Evolutionary conservation across 2,329 filamentous ascomycete species (phyloP), one percentile per base, ranked within the genome.

Genomic region (Aphanocladium album): DNA sequence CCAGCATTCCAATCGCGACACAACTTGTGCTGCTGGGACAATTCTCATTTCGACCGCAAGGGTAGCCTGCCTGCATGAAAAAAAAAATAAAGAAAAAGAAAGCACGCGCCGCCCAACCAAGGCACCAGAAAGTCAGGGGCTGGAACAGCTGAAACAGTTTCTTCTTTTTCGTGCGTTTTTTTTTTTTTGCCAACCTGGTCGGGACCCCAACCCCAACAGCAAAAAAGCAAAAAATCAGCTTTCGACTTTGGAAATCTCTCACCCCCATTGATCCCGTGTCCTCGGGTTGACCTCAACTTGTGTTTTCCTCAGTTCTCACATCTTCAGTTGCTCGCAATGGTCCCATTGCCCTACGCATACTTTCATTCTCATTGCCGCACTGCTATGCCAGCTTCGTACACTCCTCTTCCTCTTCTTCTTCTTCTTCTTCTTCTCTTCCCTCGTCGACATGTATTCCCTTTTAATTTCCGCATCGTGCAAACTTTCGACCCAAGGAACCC

Each of bases 121-220:
- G 50, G 33, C n/a, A 41, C 5, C 23, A 54, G 21, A 43, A 27
- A 6, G 7, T 41, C 39, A 45, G 39, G 25, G 37, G 52, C 54
- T 47, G 30, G 33, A 37, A 39, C 30, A 57, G 43, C 54, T 57
- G 54, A 57, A 49, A 57, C 54, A n/a, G 19, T 39, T 35, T 57
- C 54, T 57, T 39, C 54, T 57, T 39, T 14, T 30, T 27, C 53
- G 41, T 23, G n/a, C n/a, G n/a, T n/a, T n/a, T n/a, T n/a, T n/a
- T n/a, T n/a, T n/a, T n/a, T n/a, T 46, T 55, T 45, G 23, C 8
- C 2, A 21, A 11, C 49, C 49, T 17, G n/a, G 30, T 14, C 33
- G 12, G 30, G 6, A 9, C 12, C 5, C 11, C 19, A 27, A 47
- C 47, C 25, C 43, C 45, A 9, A 8, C 9, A 45, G 14, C 14